These are phyloP conservation scores for Neurospora pannonica DNA, from an alignment of 495 filamentous ascomycete species.

Conservation along the genomic window DNA sequence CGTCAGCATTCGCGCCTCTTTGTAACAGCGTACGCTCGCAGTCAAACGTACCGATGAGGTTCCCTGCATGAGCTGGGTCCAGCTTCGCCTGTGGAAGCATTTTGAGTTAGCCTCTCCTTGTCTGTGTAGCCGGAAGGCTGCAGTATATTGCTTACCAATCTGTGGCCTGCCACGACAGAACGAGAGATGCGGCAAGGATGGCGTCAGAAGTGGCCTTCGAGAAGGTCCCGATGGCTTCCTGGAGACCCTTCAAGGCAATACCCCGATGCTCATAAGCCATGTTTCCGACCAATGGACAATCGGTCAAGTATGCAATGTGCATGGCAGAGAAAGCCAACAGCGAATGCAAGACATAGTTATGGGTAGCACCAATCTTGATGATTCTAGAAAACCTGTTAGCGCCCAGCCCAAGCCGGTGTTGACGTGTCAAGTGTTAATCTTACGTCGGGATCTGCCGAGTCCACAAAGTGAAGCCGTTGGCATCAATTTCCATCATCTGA, in stretches of 20 bases:
- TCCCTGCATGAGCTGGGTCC: constrained; percentile 87
- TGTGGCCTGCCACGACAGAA: constrained; percentile 92
- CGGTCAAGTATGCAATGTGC: constrained; percentile 79
- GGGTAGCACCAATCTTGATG: constrained; percentile 67
- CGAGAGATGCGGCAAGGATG: constrained; percentile 80
- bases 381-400: constrained; percentile 51
- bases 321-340: constrained; percentile 84
- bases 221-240: constrained; percentile 77
- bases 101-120: constrained; percentile 22
- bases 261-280: constrained; percentile 81
- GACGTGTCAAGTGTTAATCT: constrained; percentile 19
- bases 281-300: constrained; percentile 71
- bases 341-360: constrained; percentile 87
- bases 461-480: constrained; percentile 81
- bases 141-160: constrained; percentile 70
- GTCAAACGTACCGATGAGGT: constrained; percentile 62
- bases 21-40: neutral
- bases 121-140: constrained; percentile 19
- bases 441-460: constrained; percentile 87
- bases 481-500: constrained; percentile 65
- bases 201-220: constrained; percentile 84
- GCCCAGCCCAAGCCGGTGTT: neutral
- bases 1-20: neutral
- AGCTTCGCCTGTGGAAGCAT: constrained; percentile 58
- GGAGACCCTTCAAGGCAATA: constrained; percentile 75